Evolutionary conservation across 805 yeast genomes (phyloP), one percentile per base, ranked within the genome.

Genomic region (Starmera amethionina): DNA sequence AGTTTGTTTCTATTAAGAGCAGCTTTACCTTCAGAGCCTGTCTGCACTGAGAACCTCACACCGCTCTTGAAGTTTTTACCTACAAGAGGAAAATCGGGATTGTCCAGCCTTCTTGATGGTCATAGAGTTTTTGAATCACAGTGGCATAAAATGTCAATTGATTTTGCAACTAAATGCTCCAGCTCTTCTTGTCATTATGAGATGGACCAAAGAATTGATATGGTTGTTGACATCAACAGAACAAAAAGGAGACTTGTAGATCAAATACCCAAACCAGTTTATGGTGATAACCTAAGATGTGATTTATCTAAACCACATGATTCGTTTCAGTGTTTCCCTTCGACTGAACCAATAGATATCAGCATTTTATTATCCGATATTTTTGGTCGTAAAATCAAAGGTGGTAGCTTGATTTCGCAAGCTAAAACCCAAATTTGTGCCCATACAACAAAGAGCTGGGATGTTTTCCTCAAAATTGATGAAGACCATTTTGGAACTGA

Each of bases 11-110:
- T 81, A 16, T 56, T 89, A 46, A 70, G 95, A 45, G 95, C 96
- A 7, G 84, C 96, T 0, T 71, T 93, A 38, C 96, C 98, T 1
- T 76, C 90, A 45, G 98, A 93, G 56, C 96, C 97, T 0, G 79
- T 93, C 14, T 93, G 98, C 61, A 93, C 98, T 0, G 98, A 93
- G 59, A 93, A 93, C 62, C 69, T 93, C 55, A 90, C 98, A 0
- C 97, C 98, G 0, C 87, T 90, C 50, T 60, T 93, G 46, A 89
- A 88, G 56, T 66, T 93, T 45, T 68, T 93, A 27, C 97, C 98
- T 4, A 84, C 97, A 10, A 81, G 86, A 55, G 97, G 96, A 2
- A 82, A 80, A 56, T 79, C 94, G 0, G 98, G 98, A 3, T 65
- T 93, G 32, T 75, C 95, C 0, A 74, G 94, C 0, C 65, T 90